Conservation (phyloP, 139 green algal species). For the Chloropicon primus region DNA sequence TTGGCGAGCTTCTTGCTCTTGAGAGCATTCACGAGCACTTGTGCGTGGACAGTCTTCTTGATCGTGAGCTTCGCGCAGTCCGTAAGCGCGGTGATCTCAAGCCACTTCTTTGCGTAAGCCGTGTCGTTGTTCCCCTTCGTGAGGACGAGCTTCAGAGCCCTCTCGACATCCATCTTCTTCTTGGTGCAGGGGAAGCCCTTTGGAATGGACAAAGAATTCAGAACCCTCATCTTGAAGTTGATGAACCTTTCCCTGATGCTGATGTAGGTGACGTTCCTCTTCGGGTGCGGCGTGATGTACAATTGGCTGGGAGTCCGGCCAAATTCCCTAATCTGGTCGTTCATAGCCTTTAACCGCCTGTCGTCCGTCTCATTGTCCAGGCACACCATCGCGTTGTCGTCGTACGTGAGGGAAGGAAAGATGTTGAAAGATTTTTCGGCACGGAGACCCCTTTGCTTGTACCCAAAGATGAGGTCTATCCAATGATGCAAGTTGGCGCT, state of each 20-base stretch:
- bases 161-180: not conserved
- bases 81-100: not conserved
- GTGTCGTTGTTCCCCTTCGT: not conserved
- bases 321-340: constrained; percentile 88
- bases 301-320: constrained; percentile 74
- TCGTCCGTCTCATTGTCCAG: constrained; percentile 4
- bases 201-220: not conserved
- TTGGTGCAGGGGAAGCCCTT: not conserved
- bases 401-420: constrained; percentile 84
- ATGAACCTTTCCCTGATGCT: not conserved
- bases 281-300: constrained; percentile 47
- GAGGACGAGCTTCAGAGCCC: not conserved
- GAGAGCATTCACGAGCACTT: not conserved
- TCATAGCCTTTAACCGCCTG: constrained; percentile 12
- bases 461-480: constrained; percentile 73
- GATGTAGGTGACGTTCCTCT: constrained; percentile 7
- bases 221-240: not conserved
- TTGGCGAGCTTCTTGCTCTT: not conserved
- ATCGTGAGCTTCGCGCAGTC: not conserved
- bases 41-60: not conserved
- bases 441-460: constrained; percentile 51
- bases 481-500: constrained; percentile 18
- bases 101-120: not conserved
- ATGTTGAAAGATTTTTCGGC: constrained; percentile 68
- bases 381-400: constrained; percentile 21